phyloP scores from a whole-genome alignment of 768 basidiomycete species.

The Hemileccinum impolitum region DNA sequence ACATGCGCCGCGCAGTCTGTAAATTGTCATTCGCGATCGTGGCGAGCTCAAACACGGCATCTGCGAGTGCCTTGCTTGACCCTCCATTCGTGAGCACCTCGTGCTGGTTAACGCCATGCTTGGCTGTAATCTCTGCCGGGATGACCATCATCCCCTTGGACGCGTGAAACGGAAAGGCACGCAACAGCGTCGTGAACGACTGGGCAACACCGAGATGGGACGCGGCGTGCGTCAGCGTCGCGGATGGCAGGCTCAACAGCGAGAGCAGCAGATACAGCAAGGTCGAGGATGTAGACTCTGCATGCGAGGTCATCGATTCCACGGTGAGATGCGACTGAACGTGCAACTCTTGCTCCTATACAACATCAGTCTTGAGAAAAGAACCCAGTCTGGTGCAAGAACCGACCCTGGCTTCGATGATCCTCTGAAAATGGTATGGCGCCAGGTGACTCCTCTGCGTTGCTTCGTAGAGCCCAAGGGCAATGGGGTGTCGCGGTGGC shows the following conservation, averaged over 20 bases:
- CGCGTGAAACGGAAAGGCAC: conserved; percentile 75
- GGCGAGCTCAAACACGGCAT: conserved; percentile 83
- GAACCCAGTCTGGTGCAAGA: background rate
- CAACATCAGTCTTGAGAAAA: conserved; percentile 20
- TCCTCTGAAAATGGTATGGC: conserved; percentile 75
- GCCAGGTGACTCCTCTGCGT: conserved; percentile 50
- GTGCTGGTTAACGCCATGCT: conserved; percentile 75
- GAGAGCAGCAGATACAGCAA: conserved; percentile 75
- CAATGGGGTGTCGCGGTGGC: conserved; percentile 79
- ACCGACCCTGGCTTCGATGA: conserved; percentile 79
- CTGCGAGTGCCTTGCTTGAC: conserved; percentile 57
- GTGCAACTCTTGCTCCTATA: conserved; percentile 64
- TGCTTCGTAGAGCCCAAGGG: conserved; percentile 63
- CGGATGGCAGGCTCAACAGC: conserved; percentile 54
- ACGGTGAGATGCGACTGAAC: conserved; percentile 62
- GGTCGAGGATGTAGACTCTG: conserved; percentile 78
- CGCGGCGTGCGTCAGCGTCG: conserved; percentile 66
- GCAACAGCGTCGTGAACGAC: conserved; percentile 66
- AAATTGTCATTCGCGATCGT: conserved; percentile 78
- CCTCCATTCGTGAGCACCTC: conserved; percentile 63
- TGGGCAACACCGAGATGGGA: conserved; percentile 80
- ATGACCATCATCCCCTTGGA: conserved; percentile 69
- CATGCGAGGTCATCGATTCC: conserved; percentile 66
- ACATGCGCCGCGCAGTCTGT: conserved; percentile 67
- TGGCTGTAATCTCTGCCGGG: conserved; percentile 78